Evolutionary conservation across 371 early-diverging fungal species (phyloP).

Genomic region (Zychaea mexicana): DNA sequence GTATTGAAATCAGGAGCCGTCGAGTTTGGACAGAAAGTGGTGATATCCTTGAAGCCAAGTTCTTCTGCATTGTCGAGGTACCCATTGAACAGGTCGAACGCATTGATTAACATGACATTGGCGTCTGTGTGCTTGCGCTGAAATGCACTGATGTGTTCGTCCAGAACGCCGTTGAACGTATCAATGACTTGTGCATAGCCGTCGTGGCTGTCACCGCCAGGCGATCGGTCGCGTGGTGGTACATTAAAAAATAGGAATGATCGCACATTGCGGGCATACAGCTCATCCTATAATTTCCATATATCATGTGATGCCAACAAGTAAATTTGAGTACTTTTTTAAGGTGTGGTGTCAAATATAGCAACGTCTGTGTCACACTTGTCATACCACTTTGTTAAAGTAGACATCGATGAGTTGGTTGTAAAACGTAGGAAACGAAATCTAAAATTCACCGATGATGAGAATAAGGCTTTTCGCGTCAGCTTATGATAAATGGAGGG

Average conservation of each 20-base stretch:
- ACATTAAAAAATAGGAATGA: conserved; percentile 18
- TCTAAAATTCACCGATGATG: background rate
- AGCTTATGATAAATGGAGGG: no score
- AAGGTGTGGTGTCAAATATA: no score
- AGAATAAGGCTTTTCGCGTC: no score
- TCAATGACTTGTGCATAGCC: background rate
- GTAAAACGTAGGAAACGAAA: conserved; percentile 15
- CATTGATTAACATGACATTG: conserved; percentile 13
- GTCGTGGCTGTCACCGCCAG: background rate
- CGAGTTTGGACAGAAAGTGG: conserved; percentile 12
- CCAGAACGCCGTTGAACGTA: conserved; percentile 9
- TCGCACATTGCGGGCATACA: conserved; percentile 4
- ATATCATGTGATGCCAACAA: background rate
- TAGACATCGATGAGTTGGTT: conserved; percentile 10
- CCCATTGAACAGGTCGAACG: conserved; percentile 4
- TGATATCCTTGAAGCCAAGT: conserved; percentile 12
- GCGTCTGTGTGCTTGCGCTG: conserved; percentile 14
- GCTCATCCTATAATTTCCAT: background rate
- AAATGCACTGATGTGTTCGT: conserved; percentile 10
- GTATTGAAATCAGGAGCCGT: conserved; percentile 20
- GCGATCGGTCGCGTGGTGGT: conserved; percentile 15
- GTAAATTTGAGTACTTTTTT: background rate
- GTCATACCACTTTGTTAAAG: conserved; percentile 13
- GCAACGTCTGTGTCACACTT: background rate
- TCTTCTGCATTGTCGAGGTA: conserved; percentile 11